These are phyloP conservation scores for Microbotryomycetes sp. DNA, from an alignment of 1,284 basidiomycete species.

Conservation along the genomic window DNA sequence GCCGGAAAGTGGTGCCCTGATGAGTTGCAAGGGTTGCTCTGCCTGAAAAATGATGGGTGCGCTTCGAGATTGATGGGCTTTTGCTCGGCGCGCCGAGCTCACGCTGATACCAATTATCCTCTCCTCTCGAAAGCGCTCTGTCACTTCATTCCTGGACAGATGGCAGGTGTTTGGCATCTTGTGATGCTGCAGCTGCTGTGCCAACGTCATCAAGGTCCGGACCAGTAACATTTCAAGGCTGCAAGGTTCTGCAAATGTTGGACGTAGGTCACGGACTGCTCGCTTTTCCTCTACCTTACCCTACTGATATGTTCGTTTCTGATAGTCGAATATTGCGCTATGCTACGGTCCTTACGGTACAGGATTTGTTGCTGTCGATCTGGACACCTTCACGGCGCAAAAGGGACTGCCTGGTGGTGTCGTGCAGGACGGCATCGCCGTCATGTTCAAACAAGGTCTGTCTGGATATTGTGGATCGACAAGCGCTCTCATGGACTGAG, in stretches of 20 bases:
- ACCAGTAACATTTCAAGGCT: neutral
- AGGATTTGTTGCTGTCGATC: constrained; percentile 6
- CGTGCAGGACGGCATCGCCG: neutral
- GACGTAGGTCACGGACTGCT: neutral
- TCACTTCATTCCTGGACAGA: constrained; percentile 17
- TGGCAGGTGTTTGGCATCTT: constrained; percentile 7
- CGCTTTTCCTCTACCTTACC: neutral
- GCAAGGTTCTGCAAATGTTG: neutral
- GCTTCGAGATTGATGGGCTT: neutral
- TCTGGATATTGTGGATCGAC: too few relatives aligned
- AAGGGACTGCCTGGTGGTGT: neutral
- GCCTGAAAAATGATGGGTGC: constrained; percentile 20
- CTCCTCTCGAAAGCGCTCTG: constrained; percentile 9
- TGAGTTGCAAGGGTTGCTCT: neutral
- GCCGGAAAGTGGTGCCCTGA: neutral
- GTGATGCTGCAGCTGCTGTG: neutral
- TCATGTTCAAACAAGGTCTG: constrained; percentile 4
- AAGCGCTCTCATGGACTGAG: too few relatives aligned
- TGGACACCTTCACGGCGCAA: constrained; percentile 7
- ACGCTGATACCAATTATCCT: neutral
- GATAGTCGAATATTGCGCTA: constrained; percentile 1
- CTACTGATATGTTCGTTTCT: neutral
- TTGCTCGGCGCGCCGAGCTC: neutral
- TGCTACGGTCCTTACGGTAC: neutral
- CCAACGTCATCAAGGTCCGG: neutral